These are phyloP conservation scores for Ceratobasidium sp. DNA, from an alignment of 1,284 basidiomycete genomes.

Conservation along the genomic window DNA sequence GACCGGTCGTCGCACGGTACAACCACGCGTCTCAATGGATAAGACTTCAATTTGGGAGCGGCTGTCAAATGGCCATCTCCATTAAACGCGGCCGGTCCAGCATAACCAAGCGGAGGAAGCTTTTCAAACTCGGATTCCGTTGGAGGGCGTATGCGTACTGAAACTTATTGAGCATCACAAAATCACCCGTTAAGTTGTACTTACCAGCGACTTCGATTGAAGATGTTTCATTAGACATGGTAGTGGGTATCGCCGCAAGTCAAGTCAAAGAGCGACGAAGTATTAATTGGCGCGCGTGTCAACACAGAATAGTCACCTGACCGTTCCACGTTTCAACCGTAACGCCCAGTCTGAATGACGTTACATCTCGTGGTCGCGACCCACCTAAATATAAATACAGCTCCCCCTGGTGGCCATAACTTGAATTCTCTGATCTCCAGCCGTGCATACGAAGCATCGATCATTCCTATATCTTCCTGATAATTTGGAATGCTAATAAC, in stretches of 20 bases:
- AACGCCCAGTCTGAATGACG: not conserved
- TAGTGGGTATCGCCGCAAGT: constrained; percentile 36
- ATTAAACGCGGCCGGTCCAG: constrained; percentile 70
- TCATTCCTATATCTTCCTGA: not conserved
- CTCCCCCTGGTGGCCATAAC: too few species aligned
- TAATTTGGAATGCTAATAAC: not conserved
- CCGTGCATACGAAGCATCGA: not conserved
- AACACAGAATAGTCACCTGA: constrained; percentile 34
- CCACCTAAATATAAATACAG: too few species aligned
- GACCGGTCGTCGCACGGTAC: constrained; percentile 83
- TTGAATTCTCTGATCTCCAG: too few species aligned
- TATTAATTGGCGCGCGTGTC: constrained; percentile 36
- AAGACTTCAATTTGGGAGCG: constrained; percentile 57
- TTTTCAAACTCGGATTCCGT: constrained; percentile 80
- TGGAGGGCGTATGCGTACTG: constrained; percentile 90
- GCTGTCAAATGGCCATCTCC: constrained; percentile 79
- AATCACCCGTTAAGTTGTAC: constrained; percentile 45
- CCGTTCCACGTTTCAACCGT: constrained; percentile 9
- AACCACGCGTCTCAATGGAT: constrained; percentile 68
- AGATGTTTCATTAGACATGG: constrained; percentile 74
- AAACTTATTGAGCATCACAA: constrained; percentile 12
- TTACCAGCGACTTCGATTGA: constrained; percentile 84
- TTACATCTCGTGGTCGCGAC: not conserved
- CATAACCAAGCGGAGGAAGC: constrained; percentile 65
- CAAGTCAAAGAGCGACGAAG: constrained; percentile 3